A percentile compares a stretch with the other conserved stretches of the same genome.
Conservation (phyloP, 495 filamentous ascomycete genomes). For the Hypomontagnella submonticulosa region DNA sequence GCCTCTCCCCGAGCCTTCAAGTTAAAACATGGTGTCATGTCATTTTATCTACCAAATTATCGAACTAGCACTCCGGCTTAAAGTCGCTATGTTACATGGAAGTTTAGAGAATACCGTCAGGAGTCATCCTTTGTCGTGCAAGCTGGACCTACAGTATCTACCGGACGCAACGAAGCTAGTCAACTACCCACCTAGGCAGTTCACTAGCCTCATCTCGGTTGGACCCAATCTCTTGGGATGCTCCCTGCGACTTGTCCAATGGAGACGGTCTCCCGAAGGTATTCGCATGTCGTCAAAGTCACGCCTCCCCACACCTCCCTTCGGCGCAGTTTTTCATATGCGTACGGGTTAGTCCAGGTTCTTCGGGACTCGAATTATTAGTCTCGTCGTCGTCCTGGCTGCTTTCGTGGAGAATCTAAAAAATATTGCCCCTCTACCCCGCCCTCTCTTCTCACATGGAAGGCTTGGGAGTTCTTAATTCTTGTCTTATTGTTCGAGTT, state of each 20-base stretch:
- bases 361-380: conserved; percentile 14
- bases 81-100: not conserved
- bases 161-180: conserved; percentile 33
- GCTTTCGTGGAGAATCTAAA: conserved; percentile 23
- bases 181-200: conserved; percentile 4
- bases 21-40: not conserved
- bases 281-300: conserved; percentile 45
- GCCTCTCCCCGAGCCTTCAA: too few species aligned
- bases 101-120: conserved; percentile 12
- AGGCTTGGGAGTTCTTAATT: conserved; percentile 6
- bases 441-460: not conserved
- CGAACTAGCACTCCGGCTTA: not conserved
- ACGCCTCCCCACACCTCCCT: conserved; percentile 35
- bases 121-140: conserved; percentile 6
- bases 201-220: conserved; percentile 38
- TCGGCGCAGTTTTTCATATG: conserved; percentile 12
- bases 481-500: conserved; percentile 7
- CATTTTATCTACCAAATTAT: not conserved
- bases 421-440: conserved; percentile 30
- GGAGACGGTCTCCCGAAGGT: conserved; percentile 29
- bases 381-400: conserved; percentile 7
- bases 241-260: conserved; percentile 39
- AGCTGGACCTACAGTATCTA: conserved; percentile 22
- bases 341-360: conserved; percentile 8
- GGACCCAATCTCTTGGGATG: conserved; percentile 46